These are phyloP conservation scores for Kalanchoe fedtschenkoi DNA, from an alignment of 164 flowering plant species.

Conservation along the genomic window DNA sequence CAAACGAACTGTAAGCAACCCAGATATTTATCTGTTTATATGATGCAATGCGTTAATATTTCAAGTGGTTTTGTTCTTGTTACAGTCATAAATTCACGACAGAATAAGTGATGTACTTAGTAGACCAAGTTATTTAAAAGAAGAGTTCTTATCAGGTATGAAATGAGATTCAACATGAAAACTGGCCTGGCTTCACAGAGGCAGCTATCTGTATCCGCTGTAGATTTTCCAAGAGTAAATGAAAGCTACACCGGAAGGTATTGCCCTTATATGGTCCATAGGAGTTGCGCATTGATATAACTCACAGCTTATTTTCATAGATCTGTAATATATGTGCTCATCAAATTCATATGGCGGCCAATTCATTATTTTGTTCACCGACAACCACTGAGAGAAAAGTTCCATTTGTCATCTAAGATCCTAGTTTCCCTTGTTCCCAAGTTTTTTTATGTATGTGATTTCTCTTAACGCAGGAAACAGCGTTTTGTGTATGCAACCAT, in stretches of 20 bases:
- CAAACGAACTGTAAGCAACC: slow-evolving; percentile 68
- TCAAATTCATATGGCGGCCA: background rate
- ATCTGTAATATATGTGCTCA: background rate
- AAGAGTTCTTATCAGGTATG: slow-evolving; percentile 44
- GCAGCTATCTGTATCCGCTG: slow-evolving; percentile 67
- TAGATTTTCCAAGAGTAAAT: slow-evolving; percentile 88
- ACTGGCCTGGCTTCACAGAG: slow-evolving; percentile 76
- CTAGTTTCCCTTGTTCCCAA: background rate
- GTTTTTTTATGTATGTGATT: background rate
- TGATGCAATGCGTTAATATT: background rate
- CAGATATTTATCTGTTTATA: background rate
- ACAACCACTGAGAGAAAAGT: too few relatives aligned
- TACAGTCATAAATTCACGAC: too few relatives aligned
- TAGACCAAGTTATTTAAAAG: background rate
- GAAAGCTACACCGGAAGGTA: slow-evolving; percentile 91
- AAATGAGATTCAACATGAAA: slow-evolving; percentile 91
- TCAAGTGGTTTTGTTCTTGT: too few relatives aligned
- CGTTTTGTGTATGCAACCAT: slow-evolving; percentile 75
- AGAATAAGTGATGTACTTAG: too few relatives aligned
- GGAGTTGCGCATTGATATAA: background rate
- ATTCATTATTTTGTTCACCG: background rate
- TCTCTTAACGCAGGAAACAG: slow-evolving; percentile 51
- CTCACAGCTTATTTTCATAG: background rate
- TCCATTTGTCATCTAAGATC: background rate
- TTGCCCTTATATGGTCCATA: background rate